Evolutionary conservation across 495 filamentous ascomycete genomes (phyloP).

Genomic region (Penicillium soppii): DNA sequence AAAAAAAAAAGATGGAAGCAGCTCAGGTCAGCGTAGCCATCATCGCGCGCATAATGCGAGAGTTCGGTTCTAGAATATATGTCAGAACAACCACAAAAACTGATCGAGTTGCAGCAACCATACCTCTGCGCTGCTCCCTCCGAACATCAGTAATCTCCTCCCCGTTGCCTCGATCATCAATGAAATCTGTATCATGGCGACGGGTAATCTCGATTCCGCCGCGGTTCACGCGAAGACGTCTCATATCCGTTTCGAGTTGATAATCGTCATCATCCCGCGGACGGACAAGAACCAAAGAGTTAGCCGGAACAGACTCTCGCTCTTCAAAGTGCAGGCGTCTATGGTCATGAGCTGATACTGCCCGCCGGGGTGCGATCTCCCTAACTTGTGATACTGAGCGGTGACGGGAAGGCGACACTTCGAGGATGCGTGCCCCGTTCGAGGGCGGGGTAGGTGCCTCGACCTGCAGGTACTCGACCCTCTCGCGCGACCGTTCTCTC

Average conservation of each 20-base stretch:
- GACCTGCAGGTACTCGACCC: constrained; percentile 30
- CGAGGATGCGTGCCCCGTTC: constrained; percentile 30
- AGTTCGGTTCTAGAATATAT: constrained; percentile 51
- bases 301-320: constrained; percentile 46
- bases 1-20: neutral
- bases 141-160: constrained; percentile 58
- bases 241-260: constrained; percentile 52
- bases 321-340: constrained; percentile 38
- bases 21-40: constrained; percentile 70
- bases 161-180: constrained; percentile 46
- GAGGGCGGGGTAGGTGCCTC: constrained; percentile 26
- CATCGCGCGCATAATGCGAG: constrained; percentile 69
- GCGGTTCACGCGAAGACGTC: constrained; percentile 42
- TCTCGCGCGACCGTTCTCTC: constrained; percentile 22
- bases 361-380: constrained; percentile 33
- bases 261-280: constrained; percentile 52
- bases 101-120: constrained; percentile 57
- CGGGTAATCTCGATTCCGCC: constrained; percentile 42
- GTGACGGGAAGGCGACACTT: constrained; percentile 31
- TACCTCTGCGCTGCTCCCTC: constrained; percentile 86
- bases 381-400: constrained; percentile 19
- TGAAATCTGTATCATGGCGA: constrained; percentile 44
- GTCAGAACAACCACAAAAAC: constrained; percentile 34
- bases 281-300: constrained; percentile 56
- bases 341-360: constrained; percentile 37